Conservation (phyloP, 345 rosid species). For the Punica granatum region DNA sequence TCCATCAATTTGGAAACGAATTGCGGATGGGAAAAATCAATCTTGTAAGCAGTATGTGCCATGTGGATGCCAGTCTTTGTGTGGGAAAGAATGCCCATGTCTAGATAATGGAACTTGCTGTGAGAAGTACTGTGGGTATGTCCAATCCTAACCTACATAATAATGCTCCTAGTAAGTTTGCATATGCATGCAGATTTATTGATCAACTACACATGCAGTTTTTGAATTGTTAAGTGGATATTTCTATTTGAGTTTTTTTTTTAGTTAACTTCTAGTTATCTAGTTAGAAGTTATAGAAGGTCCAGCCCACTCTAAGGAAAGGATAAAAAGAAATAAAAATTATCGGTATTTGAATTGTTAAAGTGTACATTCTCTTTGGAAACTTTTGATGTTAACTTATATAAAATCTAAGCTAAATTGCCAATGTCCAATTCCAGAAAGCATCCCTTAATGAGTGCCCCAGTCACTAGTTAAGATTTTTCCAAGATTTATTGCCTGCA, state of each 20-base stretch:
- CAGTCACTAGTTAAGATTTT: background rate
- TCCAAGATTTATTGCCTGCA: background rate
- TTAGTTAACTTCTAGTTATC: too few relatives aligned
- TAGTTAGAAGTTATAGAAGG: too few relatives aligned
- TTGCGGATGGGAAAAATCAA: constrained; percentile 51
- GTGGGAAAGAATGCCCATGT: constrained; percentile 85
- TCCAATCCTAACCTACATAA: constrained; percentile 6
- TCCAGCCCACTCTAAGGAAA: too few relatives aligned
- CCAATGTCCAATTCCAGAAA: background rate
- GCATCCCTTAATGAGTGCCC: background rate
- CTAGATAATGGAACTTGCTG: constrained; percentile 68
- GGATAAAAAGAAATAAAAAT: too few relatives aligned
- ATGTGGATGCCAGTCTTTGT: constrained; percentile 75
- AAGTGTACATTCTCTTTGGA: too few relatives aligned
- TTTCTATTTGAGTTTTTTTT: too few relatives aligned
- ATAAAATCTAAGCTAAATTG: background rate
- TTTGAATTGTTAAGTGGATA: background rate
- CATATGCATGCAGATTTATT: background rate
- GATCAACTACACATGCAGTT: background rate
- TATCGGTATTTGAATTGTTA: too few relatives aligned
- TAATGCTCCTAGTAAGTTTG: background rate
- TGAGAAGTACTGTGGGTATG: constrained; percentile 96
- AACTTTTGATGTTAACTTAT: background rate
- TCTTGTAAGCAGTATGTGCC: constrained; percentile 74
- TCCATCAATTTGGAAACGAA: constrained; percentile 66